Percentiles rank a stretch among this genome's conserved stretches.
Evolutionary conservation across 805 yeast species (phyloP).

Genomic region (Candida tibetensis): DNA sequence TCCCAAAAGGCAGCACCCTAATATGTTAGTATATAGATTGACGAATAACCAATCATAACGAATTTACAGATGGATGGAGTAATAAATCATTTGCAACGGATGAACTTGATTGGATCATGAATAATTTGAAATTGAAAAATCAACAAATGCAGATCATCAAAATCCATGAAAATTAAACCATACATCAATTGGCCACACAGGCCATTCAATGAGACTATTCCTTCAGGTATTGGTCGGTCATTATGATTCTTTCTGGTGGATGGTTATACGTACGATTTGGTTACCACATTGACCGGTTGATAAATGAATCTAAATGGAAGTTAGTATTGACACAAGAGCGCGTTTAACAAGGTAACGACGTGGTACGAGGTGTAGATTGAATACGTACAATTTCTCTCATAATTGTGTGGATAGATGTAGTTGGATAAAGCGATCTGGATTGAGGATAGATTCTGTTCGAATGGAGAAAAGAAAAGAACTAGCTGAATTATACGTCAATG

Average conservation of each 20-base stretch:
- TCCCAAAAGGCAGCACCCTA: slow-evolving; percentile 94
- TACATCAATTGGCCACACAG: too few relatives aligned
- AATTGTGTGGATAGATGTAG: not conserved
- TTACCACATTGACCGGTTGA: slow-evolving; percentile 99
- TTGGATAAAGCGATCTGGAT: not conserved
- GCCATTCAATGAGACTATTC: too few relatives aligned
- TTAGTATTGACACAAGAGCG: slow-evolving; percentile 15
- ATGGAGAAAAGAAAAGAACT: not conserved
- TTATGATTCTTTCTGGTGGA: too few relatives aligned
- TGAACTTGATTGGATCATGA: too few relatives aligned
- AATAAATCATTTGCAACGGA: too few relatives aligned
- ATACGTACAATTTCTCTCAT: slow-evolving; percentile 33
- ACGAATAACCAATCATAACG: too few relatives aligned
- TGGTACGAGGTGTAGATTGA: not conserved
- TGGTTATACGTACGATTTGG: slow-evolving; percentile 70
- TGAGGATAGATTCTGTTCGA: not conserved
- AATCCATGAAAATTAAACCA: too few relatives aligned
- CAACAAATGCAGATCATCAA: too few relatives aligned
- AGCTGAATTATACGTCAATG: not conserved
- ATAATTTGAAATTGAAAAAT: too few relatives aligned
- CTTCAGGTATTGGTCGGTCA: too few relatives aligned
- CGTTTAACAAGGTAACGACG: slow-evolving; percentile 1
- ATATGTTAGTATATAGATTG: slow-evolving; percentile 22
- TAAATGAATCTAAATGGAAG: slow-evolving; percentile 72
- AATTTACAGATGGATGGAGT: too few relatives aligned